These are phyloP conservation scores for Globisporangium orthogonon DNA, from an alignment of 352 stramenopile species.

Conservation along the genomic window DNA sequence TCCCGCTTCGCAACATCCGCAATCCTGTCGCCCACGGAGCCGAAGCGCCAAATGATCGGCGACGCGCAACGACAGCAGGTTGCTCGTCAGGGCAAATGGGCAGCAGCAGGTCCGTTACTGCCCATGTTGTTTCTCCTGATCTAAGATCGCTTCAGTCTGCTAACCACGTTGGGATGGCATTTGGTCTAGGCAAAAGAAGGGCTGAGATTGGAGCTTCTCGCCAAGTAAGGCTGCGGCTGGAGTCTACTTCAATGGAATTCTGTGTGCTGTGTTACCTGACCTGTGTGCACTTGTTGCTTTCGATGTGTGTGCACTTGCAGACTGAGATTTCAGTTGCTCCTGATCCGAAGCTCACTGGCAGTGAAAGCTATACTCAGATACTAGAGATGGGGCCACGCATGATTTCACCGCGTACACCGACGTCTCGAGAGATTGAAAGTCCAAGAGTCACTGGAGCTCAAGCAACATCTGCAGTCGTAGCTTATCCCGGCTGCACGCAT, in stretches of 20 bases:
- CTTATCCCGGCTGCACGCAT: neutral
- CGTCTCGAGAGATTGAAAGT: neutral
- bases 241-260: neutral
- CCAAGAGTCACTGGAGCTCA: neutral
- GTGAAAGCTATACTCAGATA: too few species aligned
- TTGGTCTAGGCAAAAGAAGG: neutral
- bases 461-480: neutral
- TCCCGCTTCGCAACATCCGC: neutral
- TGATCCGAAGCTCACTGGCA: too few species aligned
- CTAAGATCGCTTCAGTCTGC: neutral
- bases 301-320: neutral
- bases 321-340: too few species aligned
- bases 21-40: conserved; percentile 9
- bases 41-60: conserved; percentile 11
- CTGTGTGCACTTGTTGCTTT: neutral
- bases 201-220: neutral
- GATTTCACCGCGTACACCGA: too few species aligned
- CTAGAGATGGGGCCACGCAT: too few species aligned
- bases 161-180: neutral
- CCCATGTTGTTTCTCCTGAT: neutral
- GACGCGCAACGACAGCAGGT: conserved; percentile 11
- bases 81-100: conserved; percentile 1
- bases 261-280: neutral
- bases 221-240: neutral
- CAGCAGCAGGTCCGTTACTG: neutral